Conservation (phyloP, 208 protist genomes). For the Endotrypanum monterogeii region DNA sequence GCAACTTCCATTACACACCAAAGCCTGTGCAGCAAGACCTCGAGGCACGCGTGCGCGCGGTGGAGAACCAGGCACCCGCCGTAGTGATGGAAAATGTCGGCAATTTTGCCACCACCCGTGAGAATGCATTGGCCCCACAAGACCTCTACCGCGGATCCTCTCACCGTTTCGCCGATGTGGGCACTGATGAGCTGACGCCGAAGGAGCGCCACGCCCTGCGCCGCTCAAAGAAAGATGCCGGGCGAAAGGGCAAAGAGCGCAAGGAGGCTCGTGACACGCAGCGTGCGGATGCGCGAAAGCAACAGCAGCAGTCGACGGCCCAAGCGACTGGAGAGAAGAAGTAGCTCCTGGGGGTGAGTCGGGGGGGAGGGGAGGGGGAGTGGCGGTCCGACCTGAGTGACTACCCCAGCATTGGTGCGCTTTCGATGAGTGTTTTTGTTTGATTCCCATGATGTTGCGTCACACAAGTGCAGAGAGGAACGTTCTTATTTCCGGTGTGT, state of each 20-base stretch:
- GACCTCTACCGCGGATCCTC: conserved; percentile 77
- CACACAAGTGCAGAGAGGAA: background rate
- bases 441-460: background rate
- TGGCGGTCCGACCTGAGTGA: background rate
- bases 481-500: background rate
- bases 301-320: conserved; percentile 10
- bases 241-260: conserved; percentile 40
- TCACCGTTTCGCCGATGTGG: conserved; percentile 68
- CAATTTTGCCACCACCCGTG: conserved; percentile 81
- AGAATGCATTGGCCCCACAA: conserved; percentile 83
- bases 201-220: conserved; percentile 78
- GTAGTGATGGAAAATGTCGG: conserved; percentile 84
- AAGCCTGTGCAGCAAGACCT: conserved; percentile 88
- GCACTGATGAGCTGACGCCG: conserved; percentile 68
- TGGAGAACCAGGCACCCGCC: conserved; percentile 81
- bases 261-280: conserved; percentile 38
- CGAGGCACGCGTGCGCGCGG: conserved; percentile 84
- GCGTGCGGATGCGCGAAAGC: conserved; percentile 34
- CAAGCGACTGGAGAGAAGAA: conserved; percentile 13
- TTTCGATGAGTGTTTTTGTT: conserved; percentile 1
- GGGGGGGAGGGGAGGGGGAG: background rate
- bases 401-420: background rate
- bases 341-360: background rate
- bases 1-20: conserved; percentile 92
- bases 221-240: conserved; percentile 73